A percentile compares a stretch with the other conserved stretches of the same genome.
Evolutionary conservation across 768 basidiomycete species (phyloP).

Genomic region (Hortiboletus flavorubellus): DNA sequence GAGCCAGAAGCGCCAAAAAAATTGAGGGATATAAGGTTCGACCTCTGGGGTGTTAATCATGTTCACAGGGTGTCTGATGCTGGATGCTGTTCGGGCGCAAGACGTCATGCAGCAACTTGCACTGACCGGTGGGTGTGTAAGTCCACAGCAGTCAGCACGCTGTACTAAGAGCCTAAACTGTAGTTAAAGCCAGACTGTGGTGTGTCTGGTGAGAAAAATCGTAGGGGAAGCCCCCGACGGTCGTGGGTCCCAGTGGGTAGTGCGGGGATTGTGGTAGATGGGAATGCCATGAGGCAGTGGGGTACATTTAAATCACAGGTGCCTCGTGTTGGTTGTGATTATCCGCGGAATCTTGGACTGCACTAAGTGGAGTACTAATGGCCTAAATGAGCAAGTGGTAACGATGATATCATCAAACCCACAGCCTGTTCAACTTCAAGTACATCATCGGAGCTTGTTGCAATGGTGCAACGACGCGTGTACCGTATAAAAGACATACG

Average conservation of each 20-base stretch:
- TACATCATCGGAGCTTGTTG: not conserved
- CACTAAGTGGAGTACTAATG: conserved; percentile 5
- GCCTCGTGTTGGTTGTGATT: conserved; percentile 9
- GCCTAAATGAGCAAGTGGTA: not conserved
- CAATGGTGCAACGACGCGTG: not conserved
- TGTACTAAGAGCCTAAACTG: not conserved
- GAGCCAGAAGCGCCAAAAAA: conserved; percentile 51
- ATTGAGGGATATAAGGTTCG: conserved; percentile 42
- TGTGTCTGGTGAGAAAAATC: not conserved
- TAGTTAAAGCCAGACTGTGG: not conserved
- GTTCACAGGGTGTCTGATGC: not conserved
- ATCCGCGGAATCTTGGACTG: not conserved
- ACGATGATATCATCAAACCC: conserved; percentile 4
- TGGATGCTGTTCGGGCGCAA: not conserved
- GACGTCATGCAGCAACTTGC: not conserved
- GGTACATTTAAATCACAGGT: conserved; percentile 3
- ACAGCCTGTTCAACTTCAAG: not conserved
- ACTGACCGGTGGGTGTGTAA: not conserved
- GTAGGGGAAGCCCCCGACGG: not conserved
- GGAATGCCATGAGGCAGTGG: conserved; percentile 2
- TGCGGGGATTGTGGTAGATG: not conserved
- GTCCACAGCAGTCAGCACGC: not conserved
- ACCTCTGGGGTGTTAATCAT: conserved; percentile 16
- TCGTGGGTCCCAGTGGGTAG: conserved; percentile 7
- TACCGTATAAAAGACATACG: not conserved